Conservation (phyloP, 1,284 basidiomycete genomes). For the Apiotrichum akiyoshidainum region DNA sequence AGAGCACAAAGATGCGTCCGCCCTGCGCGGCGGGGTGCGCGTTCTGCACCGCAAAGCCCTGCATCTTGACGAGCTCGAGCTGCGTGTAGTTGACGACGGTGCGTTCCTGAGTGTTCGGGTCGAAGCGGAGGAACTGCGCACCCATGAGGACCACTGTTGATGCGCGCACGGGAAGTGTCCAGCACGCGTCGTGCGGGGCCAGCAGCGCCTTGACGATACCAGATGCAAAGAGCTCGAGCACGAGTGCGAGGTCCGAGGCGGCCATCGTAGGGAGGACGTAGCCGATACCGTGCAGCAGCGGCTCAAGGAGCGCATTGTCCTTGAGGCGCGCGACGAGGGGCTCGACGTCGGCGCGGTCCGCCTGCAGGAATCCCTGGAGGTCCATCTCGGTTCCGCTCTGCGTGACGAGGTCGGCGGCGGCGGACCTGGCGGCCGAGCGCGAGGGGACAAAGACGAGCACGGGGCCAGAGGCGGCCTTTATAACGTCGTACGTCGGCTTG, state of each 20-base stretch:
- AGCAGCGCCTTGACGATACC: conserved; percentile 80
- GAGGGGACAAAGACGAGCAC: conserved; percentile 91
- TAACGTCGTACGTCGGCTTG: conserved; percentile 74
- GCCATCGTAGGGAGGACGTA: conserved; percentile 75
- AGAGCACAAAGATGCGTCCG: conserved; percentile 79
- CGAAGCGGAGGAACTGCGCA: conserved; percentile 73
- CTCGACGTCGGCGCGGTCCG: conserved; percentile 62
- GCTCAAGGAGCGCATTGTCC: conserved; percentile 67
- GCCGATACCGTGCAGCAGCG: conserved; percentile 83
- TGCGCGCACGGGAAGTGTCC: conserved; percentile 78
- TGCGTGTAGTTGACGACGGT: conserved; percentile 74
- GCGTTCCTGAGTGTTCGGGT: conserved; percentile 54
- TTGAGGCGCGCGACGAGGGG: conserved; percentile 61
- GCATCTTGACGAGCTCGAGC: conserved; percentile 84
- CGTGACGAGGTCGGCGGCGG: conserved; percentile 82
- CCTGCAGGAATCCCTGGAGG: conserved; percentile 68
- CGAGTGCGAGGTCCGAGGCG: conserved; percentile 67
- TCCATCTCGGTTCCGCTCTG: conserved; percentile 75
- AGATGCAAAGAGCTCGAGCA: conserved; percentile 78
- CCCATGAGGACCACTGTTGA: conserved; percentile 84
- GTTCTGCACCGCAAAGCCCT: conserved; percentile 66
- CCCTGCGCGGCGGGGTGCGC: conserved; percentile 29
- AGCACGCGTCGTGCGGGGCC: conserved; percentile 75
- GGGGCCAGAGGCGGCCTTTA: conserved; percentile 55
- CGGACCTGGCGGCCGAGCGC: conserved; percentile 68